A percentile compares a stretch with the other conserved stretches of the same genome.
These are phyloP conservation scores for Aspergillus cavernicola DNA, from an alignment of 495 filamentous ascomycete genomes.

Conservation along the genomic window DNA sequence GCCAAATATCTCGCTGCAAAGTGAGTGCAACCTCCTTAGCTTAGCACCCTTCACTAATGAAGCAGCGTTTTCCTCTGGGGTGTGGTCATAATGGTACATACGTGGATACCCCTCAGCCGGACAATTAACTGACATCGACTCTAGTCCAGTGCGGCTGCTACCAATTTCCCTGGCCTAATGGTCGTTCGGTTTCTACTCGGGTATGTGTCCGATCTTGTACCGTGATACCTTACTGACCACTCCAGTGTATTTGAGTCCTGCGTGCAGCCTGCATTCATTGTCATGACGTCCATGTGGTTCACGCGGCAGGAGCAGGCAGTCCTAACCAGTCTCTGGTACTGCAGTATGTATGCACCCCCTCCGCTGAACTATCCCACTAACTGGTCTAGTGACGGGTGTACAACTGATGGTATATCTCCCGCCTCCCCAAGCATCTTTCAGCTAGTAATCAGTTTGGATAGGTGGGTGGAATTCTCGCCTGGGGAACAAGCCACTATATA, in stretches of 20 bases:
- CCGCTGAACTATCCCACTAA: neutral
- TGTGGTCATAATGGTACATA: slow-evolving; percentile 13
- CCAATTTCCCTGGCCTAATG: slow-evolving; percentile 22
- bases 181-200: slow-evolving; percentile 30
- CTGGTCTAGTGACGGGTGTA: slow-evolving; percentile 13
- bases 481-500: slow-evolving; percentile 32
- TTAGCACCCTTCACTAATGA: too few relatives aligned
- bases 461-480: slow-evolving; percentile 46
- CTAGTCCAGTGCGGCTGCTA: slow-evolving; percentile 23
- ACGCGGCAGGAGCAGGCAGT: slow-evolving; percentile 46
- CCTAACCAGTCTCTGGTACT: slow-evolving; percentile 44
- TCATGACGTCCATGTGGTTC: slow-evolving; percentile 51
- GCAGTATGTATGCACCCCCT: slow-evolving; percentile 11
- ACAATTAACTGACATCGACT: neutral
- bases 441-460: too few relatives aligned
- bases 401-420: slow-evolving; percentile 16
- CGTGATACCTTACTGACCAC: neutral
- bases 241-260: slow-evolving; percentile 22
- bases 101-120: neutral
- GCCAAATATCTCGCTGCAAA: slow-evolving; percentile 36
- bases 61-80: slow-evolving; percentile 39
- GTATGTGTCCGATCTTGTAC: neutral
- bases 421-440: neutral
- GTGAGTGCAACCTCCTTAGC: neutral
- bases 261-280: slow-evolving; percentile 27